A percentile compares a stretch with the other conserved stretches of the same genome.
These are phyloP conservation scores for Suhomyces vadensis DNA, from an alignment of 805 yeast genomes.

Conservation along the genomic window DNA sequence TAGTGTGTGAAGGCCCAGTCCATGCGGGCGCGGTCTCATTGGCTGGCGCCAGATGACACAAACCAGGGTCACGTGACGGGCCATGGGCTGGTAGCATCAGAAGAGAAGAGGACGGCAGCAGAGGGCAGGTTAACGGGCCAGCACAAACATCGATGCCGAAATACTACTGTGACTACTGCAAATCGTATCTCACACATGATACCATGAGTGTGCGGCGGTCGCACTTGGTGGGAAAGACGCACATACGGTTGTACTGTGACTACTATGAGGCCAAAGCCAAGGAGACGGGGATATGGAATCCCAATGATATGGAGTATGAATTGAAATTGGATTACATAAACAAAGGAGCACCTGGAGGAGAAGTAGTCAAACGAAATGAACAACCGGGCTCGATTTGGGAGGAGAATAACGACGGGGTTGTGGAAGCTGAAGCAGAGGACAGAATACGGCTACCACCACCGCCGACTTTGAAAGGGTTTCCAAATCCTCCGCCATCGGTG, in stretches of 20 bases:
- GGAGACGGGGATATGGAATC: slow-evolving; percentile 35
- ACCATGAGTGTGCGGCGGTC: slow-evolving; percentile 82
- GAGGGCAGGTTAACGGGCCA: neutral
- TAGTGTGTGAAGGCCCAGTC: slow-evolving; percentile 5
- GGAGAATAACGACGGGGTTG: slow-evolving; percentile 21
- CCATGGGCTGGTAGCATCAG: neutral
- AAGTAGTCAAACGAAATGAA: neutral
- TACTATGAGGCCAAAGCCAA: slow-evolving; percentile 58
- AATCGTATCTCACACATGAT: slow-evolving; percentile 81
- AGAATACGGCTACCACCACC: slow-evolving; percentile 30
- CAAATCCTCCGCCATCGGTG: slow-evolving; percentile 39
- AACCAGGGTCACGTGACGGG: slow-evolving; percentile 4
- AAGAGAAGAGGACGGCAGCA: neutral
- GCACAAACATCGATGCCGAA: slow-evolving; percentile 52
- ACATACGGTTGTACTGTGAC: slow-evolving; percentile 66
- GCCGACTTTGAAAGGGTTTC: slow-evolving; percentile 30
- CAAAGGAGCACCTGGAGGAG: slow-evolving; percentile 28
- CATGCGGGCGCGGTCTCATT: slow-evolving; percentile 5
- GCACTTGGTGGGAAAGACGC: slow-evolving; percentile 77
- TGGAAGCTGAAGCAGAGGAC: slow-evolving; percentile 15
- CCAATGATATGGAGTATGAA: slow-evolving; percentile 33
- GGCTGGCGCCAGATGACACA: slow-evolving; percentile 5
- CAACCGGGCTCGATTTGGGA: slow-evolving; percentile 6
- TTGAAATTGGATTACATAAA: slow-evolving; percentile 37
- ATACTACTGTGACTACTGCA: slow-evolving; percentile 84